Conservation (phyloP, 768 basidiomycete species). For the Auriscalpium vulgare region DNA sequence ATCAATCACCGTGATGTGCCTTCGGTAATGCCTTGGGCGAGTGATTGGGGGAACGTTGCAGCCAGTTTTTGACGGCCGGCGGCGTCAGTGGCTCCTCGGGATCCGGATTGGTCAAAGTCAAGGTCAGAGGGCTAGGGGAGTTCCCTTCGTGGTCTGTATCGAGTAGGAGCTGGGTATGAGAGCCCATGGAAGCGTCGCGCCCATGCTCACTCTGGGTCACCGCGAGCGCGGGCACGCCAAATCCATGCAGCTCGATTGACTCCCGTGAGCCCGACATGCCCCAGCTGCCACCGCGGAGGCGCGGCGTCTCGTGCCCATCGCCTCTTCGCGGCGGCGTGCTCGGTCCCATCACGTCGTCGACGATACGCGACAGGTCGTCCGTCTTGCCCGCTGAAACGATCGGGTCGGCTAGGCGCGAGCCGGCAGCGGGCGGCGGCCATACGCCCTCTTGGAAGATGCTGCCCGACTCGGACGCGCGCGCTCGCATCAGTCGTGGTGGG, state of each 20-base stretch:
- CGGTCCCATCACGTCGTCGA: slow-evolving; percentile 12
- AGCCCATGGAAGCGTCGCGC: not conserved
- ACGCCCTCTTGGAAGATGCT: slow-evolving; percentile 14
- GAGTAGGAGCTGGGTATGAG: not conserved
- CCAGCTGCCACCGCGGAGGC: slow-evolving; percentile 1
- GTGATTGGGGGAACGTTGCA: not conserved
- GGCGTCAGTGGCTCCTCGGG: not conserved
- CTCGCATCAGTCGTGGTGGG: slow-evolving; percentile 7
- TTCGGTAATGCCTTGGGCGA: no score
- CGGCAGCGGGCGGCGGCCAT: slow-evolving; percentile 9
- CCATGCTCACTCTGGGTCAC: not conserved
- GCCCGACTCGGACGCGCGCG: slow-evolving; percentile 10
- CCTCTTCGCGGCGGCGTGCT: not conserved
- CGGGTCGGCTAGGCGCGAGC: slow-evolving; percentile 7
- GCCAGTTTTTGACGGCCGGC: not conserved
- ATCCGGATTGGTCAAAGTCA: slow-evolving; percentile 4
- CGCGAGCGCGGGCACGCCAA: not conserved
- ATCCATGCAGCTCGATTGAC: not conserved
- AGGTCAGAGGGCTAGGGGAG: not conserved
- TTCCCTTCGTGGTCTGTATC: not conserved
- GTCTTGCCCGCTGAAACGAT: slow-evolving; percentile 1
- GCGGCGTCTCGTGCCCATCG: no score
- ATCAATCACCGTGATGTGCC: no score
- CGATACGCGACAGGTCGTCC: slow-evolving; percentile 6
- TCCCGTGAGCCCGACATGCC: not conserved